phyloP scores from a whole-genome alignment of 108 stramenopile genomes.

The Cylindrotheca closterium region DNA sequence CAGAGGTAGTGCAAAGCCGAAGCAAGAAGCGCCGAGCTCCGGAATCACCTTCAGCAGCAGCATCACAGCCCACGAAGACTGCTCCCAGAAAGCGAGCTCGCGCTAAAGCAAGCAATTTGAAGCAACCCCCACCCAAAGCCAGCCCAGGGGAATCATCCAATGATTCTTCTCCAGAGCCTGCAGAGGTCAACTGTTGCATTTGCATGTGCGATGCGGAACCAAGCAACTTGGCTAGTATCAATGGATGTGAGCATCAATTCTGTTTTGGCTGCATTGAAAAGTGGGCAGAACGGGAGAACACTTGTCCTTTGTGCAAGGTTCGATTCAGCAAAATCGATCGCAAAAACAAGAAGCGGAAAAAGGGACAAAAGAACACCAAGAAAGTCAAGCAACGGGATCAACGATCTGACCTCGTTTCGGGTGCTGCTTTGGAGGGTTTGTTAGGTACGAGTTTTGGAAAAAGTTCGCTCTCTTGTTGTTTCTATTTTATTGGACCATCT shows the following conservation, averaged over 20 bases:
- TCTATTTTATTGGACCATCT: background rate
- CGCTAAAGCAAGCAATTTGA: conserved; percentile 2
- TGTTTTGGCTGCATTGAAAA: conserved; percentile 86
- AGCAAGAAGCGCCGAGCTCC: background rate
- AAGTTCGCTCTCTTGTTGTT: background rate
- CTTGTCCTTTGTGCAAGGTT: conserved; percentile 85
- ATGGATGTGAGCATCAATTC: conserved; percentile 77
- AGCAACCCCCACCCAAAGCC: conserved; percentile 12
- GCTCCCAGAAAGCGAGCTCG: conserved; percentile 22
- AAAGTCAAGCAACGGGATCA: conserved; percentile 68
- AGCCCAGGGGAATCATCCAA: conserved; percentile 7
- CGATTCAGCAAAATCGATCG: conserved; percentile 81
- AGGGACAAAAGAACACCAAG: conserved; percentile 56
- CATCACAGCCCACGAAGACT: background rate
- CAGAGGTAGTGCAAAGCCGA: background rate
- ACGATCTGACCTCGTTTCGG: conserved; percentile 41
- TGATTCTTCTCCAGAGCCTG: conserved; percentile 7
- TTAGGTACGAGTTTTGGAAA: conserved; percentile 22
- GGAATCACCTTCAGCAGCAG: background rate
- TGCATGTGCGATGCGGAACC: conserved; percentile 66
- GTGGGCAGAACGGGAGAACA: conserved; percentile 87
- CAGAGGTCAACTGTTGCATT: conserved; percentile 69
- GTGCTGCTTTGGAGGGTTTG: conserved; percentile 43
- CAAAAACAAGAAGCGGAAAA: conserved; percentile 36
- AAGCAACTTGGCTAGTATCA: conserved; percentile 55